Base-by-base conservation (phyloP, 192 early-diverging fungal species). In the Podila epicladia region DNA sequence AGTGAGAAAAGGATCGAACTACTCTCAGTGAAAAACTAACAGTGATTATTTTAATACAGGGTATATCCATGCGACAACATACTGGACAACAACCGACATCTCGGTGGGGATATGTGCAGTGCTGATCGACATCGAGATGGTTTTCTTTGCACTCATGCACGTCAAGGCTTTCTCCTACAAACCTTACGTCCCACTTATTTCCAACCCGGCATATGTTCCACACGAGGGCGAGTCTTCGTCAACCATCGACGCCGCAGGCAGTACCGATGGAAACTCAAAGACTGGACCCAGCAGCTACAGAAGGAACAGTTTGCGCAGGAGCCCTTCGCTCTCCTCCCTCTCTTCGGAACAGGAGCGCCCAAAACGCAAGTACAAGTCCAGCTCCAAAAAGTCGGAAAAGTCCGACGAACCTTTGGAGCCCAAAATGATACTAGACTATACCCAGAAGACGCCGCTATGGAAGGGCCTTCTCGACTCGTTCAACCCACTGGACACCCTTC, bases 71-170 rank as follows among this genome's bases (percentile, higher is more conserved):
- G 67, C 38, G 41, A 73, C 77, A 51, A 69, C 50, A 15, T 75
- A 75, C 38, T 76, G 82, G 82, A 73, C 82, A 0, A 76, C 82
- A 8, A 48, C 12, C 31, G 74, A 83, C 37, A 76, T 83, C 20
- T 72, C 73, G 15, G 64, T 69, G 15, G 82, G 82, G 8, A 69
- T 83, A 29, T 65, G 71, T 58, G 74, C 82, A 17, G 59, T 83
- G 17, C 69, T 83, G 29, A 76, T 83, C 26, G 74, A 83, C 49
- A 24, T 83, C 22, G 82, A 83, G 70, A 83, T 83, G 82, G 82
- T 83, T 22, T 64, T 83, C 24, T 83, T 83, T 53, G 69, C 82
- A 0, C 7, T 83, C 13, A 69, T 83, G 57, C 82, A 83, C 28
- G 60, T 83, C 15, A 71, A 68, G 31, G 82, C 82, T 15, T 83